These are phyloP conservation scores for Nakaseomyces sp. DNA, from an alignment of 1,139 yeast genomes.

Conservation along the genomic window DNA sequence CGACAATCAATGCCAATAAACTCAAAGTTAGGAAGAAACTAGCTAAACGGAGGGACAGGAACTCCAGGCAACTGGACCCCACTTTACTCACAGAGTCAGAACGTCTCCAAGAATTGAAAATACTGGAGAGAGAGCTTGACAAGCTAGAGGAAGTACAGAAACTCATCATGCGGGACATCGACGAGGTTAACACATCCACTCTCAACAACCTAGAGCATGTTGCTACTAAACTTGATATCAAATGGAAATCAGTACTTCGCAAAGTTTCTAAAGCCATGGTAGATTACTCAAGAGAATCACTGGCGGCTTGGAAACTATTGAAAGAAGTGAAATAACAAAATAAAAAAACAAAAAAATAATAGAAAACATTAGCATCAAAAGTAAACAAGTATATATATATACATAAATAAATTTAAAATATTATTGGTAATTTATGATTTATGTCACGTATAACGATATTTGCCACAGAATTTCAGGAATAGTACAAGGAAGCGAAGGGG, in stretches of 20 bases:
- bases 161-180: conserved; percentile 31
- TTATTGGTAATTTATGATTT: not conserved
- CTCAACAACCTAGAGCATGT: conserved; percentile 21
- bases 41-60: conserved; percentile 11
- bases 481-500: not conserved
- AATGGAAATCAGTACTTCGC: conserved; percentile 26
- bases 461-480: conserved; percentile 2
- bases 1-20: conserved; percentile 11
- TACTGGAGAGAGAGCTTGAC: conserved; percentile 29
- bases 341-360: too few species aligned
- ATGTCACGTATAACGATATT: not conserved
- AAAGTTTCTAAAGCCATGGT: conserved; percentile 25
- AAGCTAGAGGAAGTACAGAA: conserved; percentile 33
- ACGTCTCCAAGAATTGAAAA: conserved; percentile 28
- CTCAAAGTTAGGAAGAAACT: conserved; percentile 11
- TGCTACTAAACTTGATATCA: conserved; percentile 19
- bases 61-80: conserved; percentile 19
- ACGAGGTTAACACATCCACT: conserved; percentile 31
- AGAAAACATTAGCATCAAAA: too few species aligned
- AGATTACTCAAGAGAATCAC: conserved; percentile 28
- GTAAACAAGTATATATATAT: not conserved
- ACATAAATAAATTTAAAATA: not conserved
- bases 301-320: conserved; percentile 31
- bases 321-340: not conserved
- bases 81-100: conserved; percentile 29